Evolutionary conservation across 2,329 filamentous ascomycete species (phyloP), one percentile per base, ranked within the genome.

Genomic region (Epichloe uncinata): DNA sequence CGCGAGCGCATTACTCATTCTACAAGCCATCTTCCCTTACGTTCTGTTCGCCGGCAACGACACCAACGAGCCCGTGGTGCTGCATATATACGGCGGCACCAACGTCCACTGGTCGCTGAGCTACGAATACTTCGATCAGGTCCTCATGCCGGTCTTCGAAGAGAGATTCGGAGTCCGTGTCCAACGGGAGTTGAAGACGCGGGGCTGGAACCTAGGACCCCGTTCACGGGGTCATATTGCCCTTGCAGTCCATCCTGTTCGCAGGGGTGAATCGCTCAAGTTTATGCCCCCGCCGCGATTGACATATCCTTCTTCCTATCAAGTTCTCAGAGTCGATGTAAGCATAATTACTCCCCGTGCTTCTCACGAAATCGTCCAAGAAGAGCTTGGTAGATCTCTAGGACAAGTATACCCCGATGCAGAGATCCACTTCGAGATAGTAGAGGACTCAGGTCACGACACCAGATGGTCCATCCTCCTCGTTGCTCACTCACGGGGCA

Each of bases 101-200:
- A 82, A 83, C 54, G 73, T 77, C 2, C 66, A 69, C 9, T 79
- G 71, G 57, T 79, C 78, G 0, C 67, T 71, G 1, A 78, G 73
- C n/a, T 81, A 70, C 52, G 79, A 84, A 57, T 84, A 82, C 57
- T 63, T 82, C 3, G 76, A 80, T 56, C 79, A 82, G 56, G 73
- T 82, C 0, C 66, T 83, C 1, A 62, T 81, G 34, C 79, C 79
- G 3, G 66, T 69, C 0, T 62, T 83, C 0, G 67, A 77, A 56
- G 64, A 68, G 2, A 66, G 68, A 3, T 79, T 81, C 49, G 69
- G 71, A 2, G 61, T 81, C 40, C 49, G 51, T 1, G 67, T 78
- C 3, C 68, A 74, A 52, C 60, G 76, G 7, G 56, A 61, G 16
- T 57, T 81, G 9, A 62, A 67, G 35, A 55, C 46, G 18, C 70